These are phyloP conservation scores for Claviceps sorghi DNA, from an alignment of 2,329 filamentous ascomycete species.

Conservation along the genomic window DNA sequence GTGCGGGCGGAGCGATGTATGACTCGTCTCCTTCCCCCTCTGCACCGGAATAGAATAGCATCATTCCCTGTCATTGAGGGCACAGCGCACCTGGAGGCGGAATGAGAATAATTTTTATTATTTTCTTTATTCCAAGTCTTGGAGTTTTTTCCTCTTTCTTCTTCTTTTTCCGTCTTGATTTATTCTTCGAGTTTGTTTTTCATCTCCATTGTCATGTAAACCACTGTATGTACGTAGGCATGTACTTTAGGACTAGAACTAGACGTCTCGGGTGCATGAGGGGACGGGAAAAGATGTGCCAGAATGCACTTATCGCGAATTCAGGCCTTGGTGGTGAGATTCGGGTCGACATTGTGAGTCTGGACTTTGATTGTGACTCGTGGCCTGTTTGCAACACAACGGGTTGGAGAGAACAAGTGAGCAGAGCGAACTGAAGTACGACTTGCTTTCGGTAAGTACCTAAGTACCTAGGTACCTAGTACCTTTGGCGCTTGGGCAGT, in stretches of 20 bases:
- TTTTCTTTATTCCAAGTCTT: background rate
- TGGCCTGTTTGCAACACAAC: too few species aligned
- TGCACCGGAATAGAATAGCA: background rate
- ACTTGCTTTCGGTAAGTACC: too few species aligned
- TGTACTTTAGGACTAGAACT: slow-evolving; percentile 2
- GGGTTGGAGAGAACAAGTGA: too few species aligned
- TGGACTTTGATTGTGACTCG: too few species aligned
- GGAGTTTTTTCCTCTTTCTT: background rate
- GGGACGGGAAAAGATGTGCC: background rate
- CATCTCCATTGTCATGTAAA: background rate
- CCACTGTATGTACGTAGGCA: background rate
- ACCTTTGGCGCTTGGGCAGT: too few species aligned
- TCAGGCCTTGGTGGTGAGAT: too few species aligned
- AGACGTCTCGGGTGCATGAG: background rate
- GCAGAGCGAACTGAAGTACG: too few species aligned
- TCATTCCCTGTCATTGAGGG: background rate
- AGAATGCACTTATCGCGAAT: background rate
- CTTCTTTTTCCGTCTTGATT: background rate
- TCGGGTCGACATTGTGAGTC: too few species aligned
- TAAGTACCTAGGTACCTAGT: too few species aligned
- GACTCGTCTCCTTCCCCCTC: background rate
- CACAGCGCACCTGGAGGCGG: background rate
- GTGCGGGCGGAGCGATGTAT: background rate
- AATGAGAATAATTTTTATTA: background rate
- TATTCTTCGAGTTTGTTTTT: background rate